Conservation (phyloP, 345 rosid genomes). For the Brassica carinata region DNA sequence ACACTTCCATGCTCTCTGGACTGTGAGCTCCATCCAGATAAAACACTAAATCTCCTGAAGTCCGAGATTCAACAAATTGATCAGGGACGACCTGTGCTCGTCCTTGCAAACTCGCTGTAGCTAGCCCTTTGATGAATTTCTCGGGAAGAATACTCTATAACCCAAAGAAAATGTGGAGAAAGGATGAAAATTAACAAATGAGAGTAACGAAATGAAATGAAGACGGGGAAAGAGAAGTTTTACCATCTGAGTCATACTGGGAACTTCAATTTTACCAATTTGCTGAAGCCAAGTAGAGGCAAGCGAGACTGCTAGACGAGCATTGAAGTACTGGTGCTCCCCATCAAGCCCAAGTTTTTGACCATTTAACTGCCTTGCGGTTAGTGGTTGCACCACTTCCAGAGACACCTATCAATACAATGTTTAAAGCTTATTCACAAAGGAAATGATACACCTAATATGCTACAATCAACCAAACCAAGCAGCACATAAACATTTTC, state of each 20-base stretch:
- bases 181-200: not conserved
- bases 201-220: not conserved
- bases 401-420: constrained; percentile 66
- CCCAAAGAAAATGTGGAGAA: constrained; percentile 27
- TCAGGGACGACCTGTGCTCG: constrained; percentile 90
- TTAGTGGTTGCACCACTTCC: constrained; percentile 64
- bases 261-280: constrained; percentile 62
- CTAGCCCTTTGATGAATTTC: constrained; percentile 79
- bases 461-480: constrained; percentile 12
- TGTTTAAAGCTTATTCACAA: constrained; percentile 23
- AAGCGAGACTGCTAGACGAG: constrained; percentile 85
- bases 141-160: constrained; percentile 71
- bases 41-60: constrained; percentile 64
- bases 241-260: constrained; percentile 59
- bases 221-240: constrained; percentile 10
- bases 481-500: constrained; percentile 4
- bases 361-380: constrained; percentile 59
- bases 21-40: constrained; percentile 98
- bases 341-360: constrained; percentile 87
- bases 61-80: constrained; percentile 47
- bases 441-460: not conserved
- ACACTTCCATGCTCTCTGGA: constrained; percentile 95
- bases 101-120: constrained; percentile 85
- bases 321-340: constrained; percentile 89
- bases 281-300: constrained; percentile 79